Evolutionary conservation across 768 basidiomycete genomes (phyloP), one percentile per base, ranked within the genome.

Genomic region (Coprinellus micaceus): DNA sequence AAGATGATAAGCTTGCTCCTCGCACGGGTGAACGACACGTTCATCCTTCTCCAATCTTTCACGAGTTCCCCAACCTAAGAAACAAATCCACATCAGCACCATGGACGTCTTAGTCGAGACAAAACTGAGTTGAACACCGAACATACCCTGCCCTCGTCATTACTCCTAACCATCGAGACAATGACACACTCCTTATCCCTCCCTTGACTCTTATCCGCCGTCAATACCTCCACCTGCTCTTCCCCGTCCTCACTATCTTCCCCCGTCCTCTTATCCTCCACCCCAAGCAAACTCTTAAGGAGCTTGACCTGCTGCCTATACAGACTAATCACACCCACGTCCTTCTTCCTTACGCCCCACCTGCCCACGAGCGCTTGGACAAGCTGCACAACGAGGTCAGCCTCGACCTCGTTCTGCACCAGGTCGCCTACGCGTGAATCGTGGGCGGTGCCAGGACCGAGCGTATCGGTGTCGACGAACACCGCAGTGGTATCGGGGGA

Each of bases 271-370:
- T 15, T 11, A 10, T 47, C 30, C 40, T 21, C 15, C 19, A 52
- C 19, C 30, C 76, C 71, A 36, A 98, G 68, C 43, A 88, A 70
- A 60, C 89, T 78, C 0, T 84, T 79, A 26, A 99, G 71, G 1
- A 95, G 78, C 73, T 98, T 98, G 73, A 95, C 88, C 66, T 99
- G 97, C 61, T 98, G 97, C 1, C 94, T 83, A 68, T 99, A 99
- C 37, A 94, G 74, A 3, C 95, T 91, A 63, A 99, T 88, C 60
- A 97, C 76, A 10, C 91, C 96, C 54, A 98, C 84, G 60, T 95
- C 85, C 1, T 81, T 73, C 54, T 87, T 76, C 4, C 67, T 62
- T 19, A 96, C 74, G 3, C 94, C 94, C 47, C 84, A 76, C 28
- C 22, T 40, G 4, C 69, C 67, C 4, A 88, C 63, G 22, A 98